A percentile compares a stretch with the other conserved stretches of the same genome.
Evolutionary conservation across 225 moss, liverwort and hornwort genomes (phyloP).

Genomic region (Antitrichia curtipendula): DNA sequence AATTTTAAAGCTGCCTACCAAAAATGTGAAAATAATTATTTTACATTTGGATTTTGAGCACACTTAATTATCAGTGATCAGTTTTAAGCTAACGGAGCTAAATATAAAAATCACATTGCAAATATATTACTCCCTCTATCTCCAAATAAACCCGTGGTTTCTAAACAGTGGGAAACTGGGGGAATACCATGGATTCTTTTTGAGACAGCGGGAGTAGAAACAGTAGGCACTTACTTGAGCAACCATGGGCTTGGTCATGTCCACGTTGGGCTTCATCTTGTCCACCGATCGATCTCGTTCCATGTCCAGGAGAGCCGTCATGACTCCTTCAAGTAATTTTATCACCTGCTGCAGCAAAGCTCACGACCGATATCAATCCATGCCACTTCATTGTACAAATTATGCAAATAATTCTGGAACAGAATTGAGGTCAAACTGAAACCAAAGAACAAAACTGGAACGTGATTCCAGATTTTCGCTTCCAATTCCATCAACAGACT

Average conservation of each 20-base stretch:
- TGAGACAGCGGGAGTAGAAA: no score
- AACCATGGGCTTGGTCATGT: slow-evolving; percentile 6
- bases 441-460: neutral
- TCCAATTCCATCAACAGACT: neutral
- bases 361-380: neutral
- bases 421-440: neutral
- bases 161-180: no score
- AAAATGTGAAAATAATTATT: neutral
- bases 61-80: no score
- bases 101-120: no score
- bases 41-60: neutral
- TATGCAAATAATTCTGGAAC: neutral
- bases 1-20: neutral
- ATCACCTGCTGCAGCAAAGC: neutral
- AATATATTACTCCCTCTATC: no score
- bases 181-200: no score
- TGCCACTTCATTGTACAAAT: neutral
- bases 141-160: no score
- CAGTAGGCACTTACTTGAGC: neutral
- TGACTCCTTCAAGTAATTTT: neutral
- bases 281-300: neutral
- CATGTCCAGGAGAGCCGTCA: neutral
- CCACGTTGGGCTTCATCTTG: neutral
- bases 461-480: neutral
- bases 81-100: no score